phyloP scores from a whole-genome alignment of 306 rosid genomes.

The Cucurbita ficifolia region DNA sequence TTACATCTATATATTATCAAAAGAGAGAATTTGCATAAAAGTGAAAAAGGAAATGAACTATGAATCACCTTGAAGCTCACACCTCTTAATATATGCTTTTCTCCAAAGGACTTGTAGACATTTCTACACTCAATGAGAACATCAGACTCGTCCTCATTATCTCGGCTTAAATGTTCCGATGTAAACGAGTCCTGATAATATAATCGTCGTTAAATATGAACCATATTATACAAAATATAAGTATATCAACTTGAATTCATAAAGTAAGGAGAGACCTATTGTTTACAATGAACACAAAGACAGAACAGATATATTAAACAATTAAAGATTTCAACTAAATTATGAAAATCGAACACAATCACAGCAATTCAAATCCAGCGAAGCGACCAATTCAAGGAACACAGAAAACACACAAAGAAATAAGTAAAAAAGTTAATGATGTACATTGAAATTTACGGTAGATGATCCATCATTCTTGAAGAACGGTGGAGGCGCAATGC shows the following conservation, averaged over 20 bases:
- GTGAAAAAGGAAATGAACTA: neutral
- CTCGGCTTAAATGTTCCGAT: conserved; percentile 37
- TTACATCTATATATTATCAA: neutral
- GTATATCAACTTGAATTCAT: neutral
- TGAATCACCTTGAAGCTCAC: conserved; percentile 90
- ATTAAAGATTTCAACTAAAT: neutral
- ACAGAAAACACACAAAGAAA: neutral
- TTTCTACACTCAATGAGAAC: conserved; percentile 90
- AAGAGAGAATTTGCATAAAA: neutral
- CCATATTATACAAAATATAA: neutral
- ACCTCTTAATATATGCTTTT: conserved; percentile 87
- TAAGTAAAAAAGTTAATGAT: neutral
- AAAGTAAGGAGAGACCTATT: neutral
- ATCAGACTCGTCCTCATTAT: conserved; percentile 50
- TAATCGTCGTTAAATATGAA: neutral
- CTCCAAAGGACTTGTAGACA: conserved; percentile 83
- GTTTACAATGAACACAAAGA: neutral
- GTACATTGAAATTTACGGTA: conserved; percentile 46
- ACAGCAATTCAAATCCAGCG: neutral
- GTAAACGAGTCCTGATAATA: conserved; percentile 44
- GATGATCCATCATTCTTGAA: conserved; percentile 47
- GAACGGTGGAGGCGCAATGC: conserved; percentile 62
- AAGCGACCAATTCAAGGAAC: neutral
- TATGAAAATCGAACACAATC: neutral
- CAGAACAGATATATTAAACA: neutral